Evolutionary conservation across 169 alveolate species (phyloP), one percentile per base, ranked within the genome.

Genomic region (Cryptosporidium ubiquitum): DNA sequence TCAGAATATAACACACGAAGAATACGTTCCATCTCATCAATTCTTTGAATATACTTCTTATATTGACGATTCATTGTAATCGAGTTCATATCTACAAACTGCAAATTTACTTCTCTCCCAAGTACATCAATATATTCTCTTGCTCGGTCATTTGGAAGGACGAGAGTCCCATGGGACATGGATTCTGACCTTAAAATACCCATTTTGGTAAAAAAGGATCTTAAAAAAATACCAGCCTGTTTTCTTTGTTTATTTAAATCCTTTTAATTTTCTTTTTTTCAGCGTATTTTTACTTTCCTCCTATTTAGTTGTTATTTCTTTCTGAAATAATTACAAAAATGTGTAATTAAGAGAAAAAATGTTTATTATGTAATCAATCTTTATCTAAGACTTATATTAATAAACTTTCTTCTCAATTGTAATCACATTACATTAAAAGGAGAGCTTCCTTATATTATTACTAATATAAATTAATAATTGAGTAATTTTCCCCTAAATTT

Each of bases 151-250:
- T 93, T 94, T 49, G 98, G 98, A 57, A 96, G 92, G 84, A 96
- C 98, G 74, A 96, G 91, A 57, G 98, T 96, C 91, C 98, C 98
- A 73, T 93, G 96, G 84, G 94, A 91, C 98, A 96, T 96, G 49
- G 94, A 92, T 96, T 94, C 96, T 16, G 94, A 85, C 51, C 96
- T 84, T 70, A 92, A 84, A 23, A 93, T 85, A 31, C 95, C 89
- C 89, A 79, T 79, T 35, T 66, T 39, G 31, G 5, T 33, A 0
- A 39, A 0, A 39, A 10, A 6, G 6, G 39, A 64, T 12, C 29
- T 29, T 33, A 60, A 31, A 64, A 64, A 64, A 64, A 64, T 0
- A 57, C 3, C 20, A 23, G 52, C 5, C 16, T 10, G 44, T 6
- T 68, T 33, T 33, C 39, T 42, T 16, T 44, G n/a, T 52, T 18